A percentile compares a stretch with the other conserved stretches of the same genome.
Evolutionary conservation across 2,329 filamentous ascomycete species (phyloP).

Genomic region (Claviceps capensis): DNA sequence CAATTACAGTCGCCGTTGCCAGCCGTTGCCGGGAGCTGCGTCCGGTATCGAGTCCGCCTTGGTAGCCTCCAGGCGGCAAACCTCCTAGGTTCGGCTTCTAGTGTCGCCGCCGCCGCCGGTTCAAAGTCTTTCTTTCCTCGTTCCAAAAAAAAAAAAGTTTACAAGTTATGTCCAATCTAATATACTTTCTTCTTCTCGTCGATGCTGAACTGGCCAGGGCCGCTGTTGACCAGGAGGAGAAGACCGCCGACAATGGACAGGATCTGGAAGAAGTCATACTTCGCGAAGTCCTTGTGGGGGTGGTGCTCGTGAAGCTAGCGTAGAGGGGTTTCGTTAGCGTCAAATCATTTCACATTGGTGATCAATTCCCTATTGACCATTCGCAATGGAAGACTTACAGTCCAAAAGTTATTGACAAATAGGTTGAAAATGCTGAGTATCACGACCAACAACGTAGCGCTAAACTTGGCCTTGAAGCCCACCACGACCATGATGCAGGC

Average conservation of each 20-base stretch:
- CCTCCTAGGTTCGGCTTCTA: no score
- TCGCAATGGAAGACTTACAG: slow-evolving; percentile 43
- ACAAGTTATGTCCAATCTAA: slow-evolving; percentile 27
- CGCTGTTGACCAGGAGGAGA: slow-evolving; percentile 94
- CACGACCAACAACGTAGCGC: slow-evolving; percentile 85
- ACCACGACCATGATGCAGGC: slow-evolving; percentile 98
- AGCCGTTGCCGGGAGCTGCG: not conserved
- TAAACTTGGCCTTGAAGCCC: slow-evolving; percentile 99
- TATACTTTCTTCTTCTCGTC: slow-evolving; percentile 99
- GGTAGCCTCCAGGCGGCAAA: not conserved
- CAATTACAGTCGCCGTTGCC: not conserved
- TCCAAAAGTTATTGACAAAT: slow-evolving; percentile 99
- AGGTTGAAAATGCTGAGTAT: slow-evolving; percentile 95
- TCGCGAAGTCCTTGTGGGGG: slow-evolving; percentile 99
- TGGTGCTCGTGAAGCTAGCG: slow-evolving; percentile 84
- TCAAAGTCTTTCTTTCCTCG: not conserved
- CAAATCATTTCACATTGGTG: not conserved
- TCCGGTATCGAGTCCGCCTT: slow-evolving; percentile 7
- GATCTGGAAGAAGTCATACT: slow-evolving; percentile 99
- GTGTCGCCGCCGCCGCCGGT: no score
- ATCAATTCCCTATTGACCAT: no score
- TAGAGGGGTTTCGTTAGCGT: not conserved
- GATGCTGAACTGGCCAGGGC: slow-evolving; percentile 91
- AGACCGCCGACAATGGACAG: slow-evolving; percentile 96
- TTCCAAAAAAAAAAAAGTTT: not conserved